Base-by-base conservation (phyloP, 805 yeast species). In the Starmerella khaoyaiensis region DNA sequence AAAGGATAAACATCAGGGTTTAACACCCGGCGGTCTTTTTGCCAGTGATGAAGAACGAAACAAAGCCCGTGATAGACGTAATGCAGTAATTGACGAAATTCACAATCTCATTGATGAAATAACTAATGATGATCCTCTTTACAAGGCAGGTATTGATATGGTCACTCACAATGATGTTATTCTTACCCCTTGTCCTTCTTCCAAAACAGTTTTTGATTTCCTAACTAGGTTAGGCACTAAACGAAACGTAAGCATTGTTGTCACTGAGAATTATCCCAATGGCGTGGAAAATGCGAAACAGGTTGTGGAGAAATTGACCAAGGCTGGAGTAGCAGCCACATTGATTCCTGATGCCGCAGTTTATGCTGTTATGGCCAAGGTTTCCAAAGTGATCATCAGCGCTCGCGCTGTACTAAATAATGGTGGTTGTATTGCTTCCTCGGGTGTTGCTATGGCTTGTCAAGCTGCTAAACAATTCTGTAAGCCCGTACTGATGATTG, bases 401-500 rank as follows among this genome's bases (percentile, higher is more conserved):
- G 79, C 97, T 4, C 71, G 80, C 44, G 74, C 94, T 0, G 96
- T 90, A 4, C 79, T 90, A 56, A 94, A 94, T 36, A 90, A 90
- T 54, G 99, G 99, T 42, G 96, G 97, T 9, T 79, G 94, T 47
- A 72, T 83, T 33, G 74, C 94, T 2, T 73, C 79, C 19, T 74
- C 93, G 1, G 99, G 98, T 36, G 94, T 81, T 21, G 80, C 94
- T 21, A 71, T 84, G 33, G 95, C 84, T 9, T 86, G 93, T 48
- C 94, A 86, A 60, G 81, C 94, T 61, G 99, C 99, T 20, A 81
- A 80, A 55, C 94, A 82, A 54, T 87, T 81, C 58, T 72, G 74
- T 54, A 87, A 95, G n/a, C 98, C 98, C 0, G 97, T 90, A 4
- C 79, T 90, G 56, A 86, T 90, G 1, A 90, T 86, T 33, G 84